These are phyloP conservation scores for Candida smagusa DNA, from an alignment of 1,139 yeast species.

Conservation along the genomic window DNA sequence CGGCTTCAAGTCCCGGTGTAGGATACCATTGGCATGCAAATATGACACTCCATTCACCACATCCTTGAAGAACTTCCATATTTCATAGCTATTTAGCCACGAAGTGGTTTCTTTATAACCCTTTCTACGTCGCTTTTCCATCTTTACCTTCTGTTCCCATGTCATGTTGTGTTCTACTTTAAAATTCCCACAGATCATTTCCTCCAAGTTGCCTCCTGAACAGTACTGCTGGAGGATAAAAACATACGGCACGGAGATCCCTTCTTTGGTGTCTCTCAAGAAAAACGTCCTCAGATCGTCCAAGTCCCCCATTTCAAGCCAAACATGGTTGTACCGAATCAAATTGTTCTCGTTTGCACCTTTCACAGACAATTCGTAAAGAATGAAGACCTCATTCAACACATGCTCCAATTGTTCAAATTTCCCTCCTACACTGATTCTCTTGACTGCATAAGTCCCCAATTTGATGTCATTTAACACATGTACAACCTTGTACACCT, in stretches of 20 bases:
- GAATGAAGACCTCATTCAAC: conserved; percentile 70
- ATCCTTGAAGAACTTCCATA: conserved; percentile 66
- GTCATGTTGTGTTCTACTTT: conserved; percentile 20
- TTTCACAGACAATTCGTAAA: conserved; percentile 42
- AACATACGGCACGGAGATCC: conserved; percentile 63
- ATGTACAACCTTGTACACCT: conserved; percentile 81
- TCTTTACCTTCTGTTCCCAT: conserved; percentile 26
- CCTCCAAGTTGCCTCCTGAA: conserved; percentile 83
- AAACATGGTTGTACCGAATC: conserved; percentile 84
- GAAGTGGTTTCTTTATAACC: conserved; percentile 1
- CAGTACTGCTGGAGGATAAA: conserved; percentile 84
- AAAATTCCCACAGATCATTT: conserved; percentile 44
- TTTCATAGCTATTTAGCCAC: conserved; percentile 37
- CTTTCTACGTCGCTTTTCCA: conserved; percentile 21
- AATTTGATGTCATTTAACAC: conserved; percentile 64
- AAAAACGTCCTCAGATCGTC: conserved; percentile 40
- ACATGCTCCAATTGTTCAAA: conserved; percentile 65
- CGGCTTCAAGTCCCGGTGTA: conserved; percentile 86
- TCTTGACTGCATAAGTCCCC: conserved; percentile 80
- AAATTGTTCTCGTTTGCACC: conserved; percentile 54
- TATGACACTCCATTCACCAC: conserved; percentile 67
- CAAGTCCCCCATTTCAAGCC: conserved; percentile 75
- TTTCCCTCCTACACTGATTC: conserved; percentile 80
- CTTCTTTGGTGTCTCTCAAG: conserved; percentile 14
- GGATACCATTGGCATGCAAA: conserved; percentile 68